A percentile compares a stretch with the other conserved stretches of the same genome.
Evolutionary conservation across 306 rosid species (phyloP).

Genomic region (Cicer arietinum): DNA sequence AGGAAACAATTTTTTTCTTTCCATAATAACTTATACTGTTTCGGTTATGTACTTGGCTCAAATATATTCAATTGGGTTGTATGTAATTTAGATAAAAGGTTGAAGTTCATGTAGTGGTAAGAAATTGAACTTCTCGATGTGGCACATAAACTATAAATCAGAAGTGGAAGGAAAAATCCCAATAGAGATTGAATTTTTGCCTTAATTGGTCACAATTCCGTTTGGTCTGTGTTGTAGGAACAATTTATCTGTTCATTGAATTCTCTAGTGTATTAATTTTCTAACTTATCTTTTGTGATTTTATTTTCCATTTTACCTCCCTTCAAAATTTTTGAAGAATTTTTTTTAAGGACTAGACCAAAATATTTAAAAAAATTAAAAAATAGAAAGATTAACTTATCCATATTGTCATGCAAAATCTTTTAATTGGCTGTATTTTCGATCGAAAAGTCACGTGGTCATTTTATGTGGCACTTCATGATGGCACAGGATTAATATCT

Average conservation of each 20-base stretch:
- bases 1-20: conserved; percentile 28
- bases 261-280: too few species aligned
- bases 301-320: too few species aligned
- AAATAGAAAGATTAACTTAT: too few species aligned
- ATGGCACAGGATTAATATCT: too few species aligned
- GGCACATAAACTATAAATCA: not conserved
- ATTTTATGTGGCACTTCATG: too few species aligned
- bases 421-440: too few species aligned
- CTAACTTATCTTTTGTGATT: too few species aligned
- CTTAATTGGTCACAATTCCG: conserved; percentile 2
- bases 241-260: not conserved
- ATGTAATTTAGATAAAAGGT: conserved; percentile 25
- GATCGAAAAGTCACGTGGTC: too few species aligned
- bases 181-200: conserved; percentile 2
- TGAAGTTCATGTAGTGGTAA: conserved; percentile 5
- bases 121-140: conserved; percentile 30
- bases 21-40: conserved; percentile 12
- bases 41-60: conserved; percentile 10
- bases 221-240: not conserved
- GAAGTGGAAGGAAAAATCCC: not conserved
- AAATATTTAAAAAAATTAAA: too few species aligned
- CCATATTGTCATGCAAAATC: too few species aligned
- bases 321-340: too few species aligned
- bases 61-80: conserved; percentile 28
- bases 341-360: too few species aligned